phyloP scores from a whole-genome alignment of 768 basidiomycete species.

The Exsudoporus frostii region DNA sequence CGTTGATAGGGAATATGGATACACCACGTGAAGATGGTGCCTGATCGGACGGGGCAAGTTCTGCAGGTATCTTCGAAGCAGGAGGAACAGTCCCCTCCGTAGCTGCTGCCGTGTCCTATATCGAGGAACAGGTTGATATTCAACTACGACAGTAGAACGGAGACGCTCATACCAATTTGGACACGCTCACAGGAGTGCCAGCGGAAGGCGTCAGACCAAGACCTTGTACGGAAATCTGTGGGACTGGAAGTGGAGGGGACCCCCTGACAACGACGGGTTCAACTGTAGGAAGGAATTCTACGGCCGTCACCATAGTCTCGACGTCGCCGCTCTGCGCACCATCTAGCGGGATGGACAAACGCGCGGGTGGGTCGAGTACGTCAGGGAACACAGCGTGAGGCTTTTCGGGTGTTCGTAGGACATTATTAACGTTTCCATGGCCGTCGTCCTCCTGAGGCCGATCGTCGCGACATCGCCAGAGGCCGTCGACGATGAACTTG shows the following conservation, averaged over 20 bases:
- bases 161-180: slow-evolving; percentile 15
- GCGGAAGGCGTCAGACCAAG: slow-evolving; percentile 24
- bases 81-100: slow-evolving; percentile 16
- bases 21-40: slow-evolving; percentile 12
- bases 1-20: slow-evolving; percentile 40
- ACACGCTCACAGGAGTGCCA: slow-evolving; percentile 31
- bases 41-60: background rate
- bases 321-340: slow-evolving; percentile 5
- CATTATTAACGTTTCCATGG: slow-evolving; percentile 69
- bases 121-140: background rate
- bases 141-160: background rate
- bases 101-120: slow-evolving; percentile 23
- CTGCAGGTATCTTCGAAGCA: background rate
- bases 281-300: slow-evolving; percentile 15
- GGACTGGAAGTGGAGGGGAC: slow-evolving; percentile 13
- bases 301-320: slow-evolving; percentile 27
- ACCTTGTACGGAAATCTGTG: slow-evolving; percentile 16
- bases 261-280: slow-evolving; percentile 11
- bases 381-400: slow-evolving; percentile 22
- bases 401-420: slow-evolving; percentile 51
- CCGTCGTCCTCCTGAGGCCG: slow-evolving; percentile 60
- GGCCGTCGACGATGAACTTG: slow-evolving; percentile 80
- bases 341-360: slow-evolving; percentile 14
- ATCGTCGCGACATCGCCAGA: slow-evolving; percentile 54
- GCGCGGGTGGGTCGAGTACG: slow-evolving; percentile 1